Percentiles rank a stretch among this genome's conserved stretches.
phyloP scores from a whole-genome alignment of 148 eudicot species.

The Nepenthes mirabilis region DNA sequence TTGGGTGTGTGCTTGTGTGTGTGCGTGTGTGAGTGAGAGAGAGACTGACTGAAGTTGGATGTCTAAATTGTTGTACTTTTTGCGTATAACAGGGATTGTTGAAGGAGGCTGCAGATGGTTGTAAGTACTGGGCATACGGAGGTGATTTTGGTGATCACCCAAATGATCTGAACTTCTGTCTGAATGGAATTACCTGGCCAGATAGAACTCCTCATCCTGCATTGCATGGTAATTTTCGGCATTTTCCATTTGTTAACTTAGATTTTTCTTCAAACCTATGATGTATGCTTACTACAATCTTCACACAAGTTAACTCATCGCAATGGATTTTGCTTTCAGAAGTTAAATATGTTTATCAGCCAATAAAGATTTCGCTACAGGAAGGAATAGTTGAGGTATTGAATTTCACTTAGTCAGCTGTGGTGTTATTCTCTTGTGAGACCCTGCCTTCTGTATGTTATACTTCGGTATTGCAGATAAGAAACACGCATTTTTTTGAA shows the following conservation, averaged over 20 bases:
- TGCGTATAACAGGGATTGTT: slow-evolving; percentile 43
- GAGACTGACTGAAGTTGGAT: too few relatives aligned
- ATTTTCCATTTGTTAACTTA: neutral
- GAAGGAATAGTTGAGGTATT: slow-evolving; percentile 69
- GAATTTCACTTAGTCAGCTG: slow-evolving; percentile 1
- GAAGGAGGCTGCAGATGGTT: slow-evolving; percentile 63
- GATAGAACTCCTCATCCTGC: slow-evolving; percentile 95
- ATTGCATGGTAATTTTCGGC: slow-evolving; percentile 44
- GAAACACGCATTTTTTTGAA: slow-evolving; percentile 53
- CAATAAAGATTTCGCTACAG: slow-evolving; percentile 60
- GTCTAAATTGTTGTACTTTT: neutral
- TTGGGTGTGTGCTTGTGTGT: too few relatives aligned
- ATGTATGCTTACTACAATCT: neutral
- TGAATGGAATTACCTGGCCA: slow-evolving; percentile 87
- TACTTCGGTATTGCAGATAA: slow-evolving; percentile 36
- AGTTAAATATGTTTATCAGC: slow-evolving; percentile 86
- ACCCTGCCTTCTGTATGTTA: neutral
- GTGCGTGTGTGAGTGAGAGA: too few relatives aligned
- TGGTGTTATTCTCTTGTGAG: neutral
- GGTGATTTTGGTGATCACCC: slow-evolving; percentile 96
- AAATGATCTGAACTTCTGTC: slow-evolving; percentile 86
- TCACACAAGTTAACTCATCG: neutral
- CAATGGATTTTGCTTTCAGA: slow-evolving; percentile 31
- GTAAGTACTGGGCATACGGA: slow-evolving; percentile 90
- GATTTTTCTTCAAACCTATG: neutral